Evolutionary conservation across 495 filamentous ascomycete species (phyloP).

Genomic region (Lasiosphaeris hirsuta): DNA sequence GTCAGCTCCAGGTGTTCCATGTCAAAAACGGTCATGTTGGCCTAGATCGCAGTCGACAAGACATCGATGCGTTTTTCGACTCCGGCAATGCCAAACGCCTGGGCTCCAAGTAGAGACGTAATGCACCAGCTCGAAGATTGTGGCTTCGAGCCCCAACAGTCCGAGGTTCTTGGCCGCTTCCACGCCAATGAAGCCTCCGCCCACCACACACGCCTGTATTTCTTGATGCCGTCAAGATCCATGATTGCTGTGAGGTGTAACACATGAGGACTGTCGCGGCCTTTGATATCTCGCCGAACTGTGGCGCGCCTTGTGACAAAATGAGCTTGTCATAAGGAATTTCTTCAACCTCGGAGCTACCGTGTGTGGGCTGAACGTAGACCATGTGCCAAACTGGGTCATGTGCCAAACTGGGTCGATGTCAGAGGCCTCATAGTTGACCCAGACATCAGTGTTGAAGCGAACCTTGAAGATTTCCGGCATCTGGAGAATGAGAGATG

Average conservation of each 20-base stretch:
- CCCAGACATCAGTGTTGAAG: slow-evolving; percentile 26
- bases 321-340: slow-evolving; percentile 31
- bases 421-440: slow-evolving; percentile 22
- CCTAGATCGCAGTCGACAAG: slow-evolving; percentile 28
- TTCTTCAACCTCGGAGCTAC: not conserved
- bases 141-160: slow-evolving; percentile 21
- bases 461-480: slow-evolving; percentile 21
- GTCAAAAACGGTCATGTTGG: slow-evolving; percentile 30
- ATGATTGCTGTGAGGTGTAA: slow-evolving; percentile 31
- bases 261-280: slow-evolving; percentile 18
- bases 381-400: slow-evolving; percentile 9
- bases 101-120: slow-evolving; percentile 29
- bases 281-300: slow-evolving; percentile 20
- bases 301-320: slow-evolving; percentile 25
- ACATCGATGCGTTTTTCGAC: slow-evolving; percentile 35
- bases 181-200: slow-evolving; percentile 34
- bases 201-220: slow-evolving; percentile 25
- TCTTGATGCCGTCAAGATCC: slow-evolving; percentile 22
- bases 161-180: slow-evolving; percentile 31
- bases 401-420: slow-evolving; percentile 12
- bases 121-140: slow-evolving; percentile 21
- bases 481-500: slow-evolving; percentile 25
- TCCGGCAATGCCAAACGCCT: slow-evolving; percentile 20
- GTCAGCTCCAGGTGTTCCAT: slow-evolving; percentile 33
- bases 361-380: not conserved